Evolutionary conservation across 2,329 filamentous ascomycete species (phyloP).

Genomic region (Scedosporium boydii): DNA sequence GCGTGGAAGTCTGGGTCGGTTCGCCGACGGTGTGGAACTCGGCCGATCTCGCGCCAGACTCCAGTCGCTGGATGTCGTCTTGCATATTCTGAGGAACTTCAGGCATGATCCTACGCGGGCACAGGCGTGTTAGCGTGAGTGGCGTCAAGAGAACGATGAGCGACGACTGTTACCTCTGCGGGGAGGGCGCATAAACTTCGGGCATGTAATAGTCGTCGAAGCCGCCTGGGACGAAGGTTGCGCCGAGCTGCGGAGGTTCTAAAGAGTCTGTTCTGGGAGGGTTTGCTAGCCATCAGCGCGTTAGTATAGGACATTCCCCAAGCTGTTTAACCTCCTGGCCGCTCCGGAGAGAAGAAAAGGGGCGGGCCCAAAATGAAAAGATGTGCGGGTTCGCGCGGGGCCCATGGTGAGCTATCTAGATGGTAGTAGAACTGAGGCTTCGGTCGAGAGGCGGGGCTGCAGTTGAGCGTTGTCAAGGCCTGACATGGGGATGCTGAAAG

Average conservation of each 20-base stretch:
- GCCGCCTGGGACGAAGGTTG: conserved; percentile 49
- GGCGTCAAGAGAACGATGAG: conserved; percentile 4
- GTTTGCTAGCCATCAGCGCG: not conserved
- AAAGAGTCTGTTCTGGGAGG: conserved; percentile 1
- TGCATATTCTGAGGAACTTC: conserved; percentile 97
- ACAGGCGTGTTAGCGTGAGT: conserved; percentile 7
- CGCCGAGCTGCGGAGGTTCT: conserved; percentile 26
- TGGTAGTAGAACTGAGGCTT: too few species aligned
- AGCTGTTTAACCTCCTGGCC: too few species aligned
- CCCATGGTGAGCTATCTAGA: too few species aligned
- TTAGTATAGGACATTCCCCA: not conserved
- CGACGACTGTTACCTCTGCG: conserved; percentile 35
- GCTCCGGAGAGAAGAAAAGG: too few species aligned
- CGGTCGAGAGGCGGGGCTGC: too few species aligned
- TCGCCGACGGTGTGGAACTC: conserved; percentile 19
- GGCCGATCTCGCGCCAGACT: conserved; percentile 60
- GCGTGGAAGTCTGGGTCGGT: conserved; percentile 2
- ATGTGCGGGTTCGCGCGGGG: too few species aligned
- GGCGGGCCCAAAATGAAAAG: too few species aligned
- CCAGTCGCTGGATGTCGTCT: conserved; percentile 83
- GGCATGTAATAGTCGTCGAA: conserved; percentile 53
- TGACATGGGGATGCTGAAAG: too few species aligned
- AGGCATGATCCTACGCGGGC: conserved; percentile 65
- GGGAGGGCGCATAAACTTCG: conserved; percentile 47
- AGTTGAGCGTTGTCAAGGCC: too few species aligned